A percentile compares a stretch with the other conserved stretches of the same genome.
Conservation (phyloP, 495 filamentous ascomycete genomes). For the Rostrohypoxylon terebratum region DNA sequence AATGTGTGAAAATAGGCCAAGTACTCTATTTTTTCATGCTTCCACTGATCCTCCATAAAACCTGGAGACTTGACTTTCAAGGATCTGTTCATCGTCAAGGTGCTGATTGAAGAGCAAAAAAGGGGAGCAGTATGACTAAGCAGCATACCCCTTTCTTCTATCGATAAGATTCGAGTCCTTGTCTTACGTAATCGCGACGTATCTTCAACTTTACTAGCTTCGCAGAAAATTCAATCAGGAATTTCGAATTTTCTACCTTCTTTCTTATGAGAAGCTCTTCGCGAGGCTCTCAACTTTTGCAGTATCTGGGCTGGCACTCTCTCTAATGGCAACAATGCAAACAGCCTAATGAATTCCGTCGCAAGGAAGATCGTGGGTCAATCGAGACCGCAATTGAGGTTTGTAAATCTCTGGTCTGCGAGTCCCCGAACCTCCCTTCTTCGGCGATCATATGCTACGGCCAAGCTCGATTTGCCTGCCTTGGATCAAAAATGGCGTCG, state of each 20-base stretch:
- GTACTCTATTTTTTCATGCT: no score
- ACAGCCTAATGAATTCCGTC: constrained; percentile 40
- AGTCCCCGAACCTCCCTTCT: constrained; percentile 18
- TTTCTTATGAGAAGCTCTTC: not conserved
- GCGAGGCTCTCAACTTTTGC: not conserved
- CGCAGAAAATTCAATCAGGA: not conserved
- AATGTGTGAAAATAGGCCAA: no score
- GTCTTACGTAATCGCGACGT: not conserved
- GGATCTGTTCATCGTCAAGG: no score
- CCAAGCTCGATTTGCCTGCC: constrained; percentile 69
- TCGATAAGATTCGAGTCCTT: not conserved
- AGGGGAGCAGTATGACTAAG: not conserved
- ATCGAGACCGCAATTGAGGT: constrained; percentile 36
- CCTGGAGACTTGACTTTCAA: no score
- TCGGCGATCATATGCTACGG: constrained; percentile 49
- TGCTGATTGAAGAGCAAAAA: not conserved
- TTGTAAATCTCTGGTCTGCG: constrained; percentile 21
- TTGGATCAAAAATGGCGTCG: constrained; percentile 85
- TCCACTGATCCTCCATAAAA: no score
- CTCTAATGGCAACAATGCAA: constrained; percentile 31
- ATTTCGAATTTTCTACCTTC: not conserved
- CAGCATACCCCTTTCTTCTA: not conserved
- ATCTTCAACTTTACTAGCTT: not conserved
- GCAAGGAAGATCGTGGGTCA: constrained; percentile 41
- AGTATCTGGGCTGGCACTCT: not conserved